These are phyloP conservation scores for Dryas alaskensis DNA, from an alignment of 306 rosid species.

Conservation along the genomic window DNA sequence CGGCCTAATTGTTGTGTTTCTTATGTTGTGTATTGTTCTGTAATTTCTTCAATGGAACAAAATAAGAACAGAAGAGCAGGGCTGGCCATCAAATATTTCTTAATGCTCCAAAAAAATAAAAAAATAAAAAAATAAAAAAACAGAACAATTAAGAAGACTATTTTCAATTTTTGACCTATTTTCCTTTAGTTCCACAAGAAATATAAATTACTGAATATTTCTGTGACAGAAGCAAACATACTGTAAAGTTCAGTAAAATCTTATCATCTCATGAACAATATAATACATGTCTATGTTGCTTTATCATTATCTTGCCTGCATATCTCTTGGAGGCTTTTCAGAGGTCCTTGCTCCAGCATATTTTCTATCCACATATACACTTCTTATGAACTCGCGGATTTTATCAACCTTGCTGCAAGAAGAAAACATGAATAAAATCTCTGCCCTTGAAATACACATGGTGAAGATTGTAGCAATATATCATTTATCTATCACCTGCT, in stretches of 20 bases:
- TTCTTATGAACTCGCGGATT: slow-evolving; percentile 75
- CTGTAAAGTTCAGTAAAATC: not conserved
- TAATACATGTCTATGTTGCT: not conserved
- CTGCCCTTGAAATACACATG: slow-evolving; percentile 2
- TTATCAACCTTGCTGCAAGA: slow-evolving; percentile 74
- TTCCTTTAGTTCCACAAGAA: not conserved
- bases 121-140: not conserved
- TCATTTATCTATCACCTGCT: slow-evolving; percentile 53
- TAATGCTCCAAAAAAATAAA: not conserved
- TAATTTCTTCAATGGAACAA: not conserved
- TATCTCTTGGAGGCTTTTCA: slow-evolving; percentile 81
- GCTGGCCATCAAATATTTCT: not conserved
- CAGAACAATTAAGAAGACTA: not conserved
- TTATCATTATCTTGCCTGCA: slow-evolving; percentile 52
- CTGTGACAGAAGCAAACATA: not conserved
- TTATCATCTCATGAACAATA: not conserved
- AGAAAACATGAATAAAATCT: slow-evolving; percentile 22
- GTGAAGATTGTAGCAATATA: slow-evolving; percentile 16
- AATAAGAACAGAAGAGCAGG: not conserved
- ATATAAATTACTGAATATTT: not conserved
- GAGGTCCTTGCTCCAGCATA: slow-evolving; percentile 62
- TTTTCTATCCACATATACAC: slow-evolving; percentile 68
- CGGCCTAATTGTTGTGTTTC: slow-evolving; percentile 1
- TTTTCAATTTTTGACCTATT: not conserved
- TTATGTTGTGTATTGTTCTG: not conserved